These are phyloP conservation scores for Raffaelea albimanens DNA, from an alignment of 2,329 filamentous ascomycete genomes.

Conservation along the genomic window DNA sequence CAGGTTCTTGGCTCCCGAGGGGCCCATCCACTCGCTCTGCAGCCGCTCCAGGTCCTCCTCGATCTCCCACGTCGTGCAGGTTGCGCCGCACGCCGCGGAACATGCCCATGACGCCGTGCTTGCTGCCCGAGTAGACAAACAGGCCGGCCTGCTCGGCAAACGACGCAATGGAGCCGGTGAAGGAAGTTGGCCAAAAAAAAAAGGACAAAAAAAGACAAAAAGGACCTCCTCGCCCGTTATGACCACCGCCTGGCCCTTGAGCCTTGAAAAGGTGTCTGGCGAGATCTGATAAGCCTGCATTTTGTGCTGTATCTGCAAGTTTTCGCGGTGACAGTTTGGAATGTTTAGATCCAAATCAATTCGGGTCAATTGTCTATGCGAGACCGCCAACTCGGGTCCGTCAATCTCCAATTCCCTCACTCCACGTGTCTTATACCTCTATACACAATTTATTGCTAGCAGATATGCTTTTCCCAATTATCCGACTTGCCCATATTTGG, in stretches of 20 bases:
- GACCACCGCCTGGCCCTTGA: not conserved
- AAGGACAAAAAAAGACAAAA: not conserved
- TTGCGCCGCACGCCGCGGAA: constrained; percentile 22
- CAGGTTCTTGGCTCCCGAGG: not conserved
- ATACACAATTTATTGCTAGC: too few species aligned
- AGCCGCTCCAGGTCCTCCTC: not conserved
- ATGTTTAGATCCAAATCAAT: too few species aligned
- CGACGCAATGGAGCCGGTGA: not conserved
- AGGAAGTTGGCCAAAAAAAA: too few species aligned
- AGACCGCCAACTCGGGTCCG: too few species aligned
- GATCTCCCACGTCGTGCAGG: not conserved
- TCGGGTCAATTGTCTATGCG: too few species aligned
- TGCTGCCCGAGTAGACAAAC: constrained; percentile 35
- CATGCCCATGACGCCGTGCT: constrained; percentile 40
- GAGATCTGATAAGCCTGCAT: not conserved
- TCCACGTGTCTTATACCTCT: too few species aligned
- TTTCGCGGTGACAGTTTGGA: too few species aligned
- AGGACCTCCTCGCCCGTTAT: not conserved
- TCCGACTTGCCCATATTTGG: too few species aligned
- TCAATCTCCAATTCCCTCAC: too few species aligned
- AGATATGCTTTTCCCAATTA: too few species aligned
- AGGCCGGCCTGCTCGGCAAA: constrained; percentile 24
- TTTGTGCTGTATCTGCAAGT: too few species aligned
- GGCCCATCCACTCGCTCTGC: not conserved
- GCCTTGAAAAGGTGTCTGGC: not conserved